Evolutionary conservation across 1,139 yeast genomes (phyloP).

Genomic region (Meyerozyma elateridarum): DNA sequence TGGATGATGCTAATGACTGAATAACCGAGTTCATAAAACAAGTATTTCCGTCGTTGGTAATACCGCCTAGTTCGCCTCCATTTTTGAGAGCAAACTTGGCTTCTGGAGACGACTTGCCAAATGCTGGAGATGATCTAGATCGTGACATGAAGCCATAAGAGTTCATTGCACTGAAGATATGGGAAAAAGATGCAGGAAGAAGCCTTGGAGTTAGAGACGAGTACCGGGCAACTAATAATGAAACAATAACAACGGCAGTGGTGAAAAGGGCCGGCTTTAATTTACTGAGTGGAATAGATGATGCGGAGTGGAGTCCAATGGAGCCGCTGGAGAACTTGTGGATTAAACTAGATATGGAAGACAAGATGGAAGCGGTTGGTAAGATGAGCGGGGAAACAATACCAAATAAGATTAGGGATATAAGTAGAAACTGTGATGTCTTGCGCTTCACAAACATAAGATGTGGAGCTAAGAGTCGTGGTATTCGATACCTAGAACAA

Average conservation of each 20-base stretch:
- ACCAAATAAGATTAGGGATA: no score
- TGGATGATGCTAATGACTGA: constrained; percentile 77
- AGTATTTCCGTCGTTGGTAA: constrained; percentile 85
- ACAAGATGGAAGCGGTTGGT: no score
- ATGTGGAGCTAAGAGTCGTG: no score
- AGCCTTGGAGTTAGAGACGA: constrained; percentile 2
- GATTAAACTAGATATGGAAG: no score
- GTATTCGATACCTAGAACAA: no score
- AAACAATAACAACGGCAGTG: constrained; percentile 5
- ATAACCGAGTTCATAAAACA: constrained; percentile 91
- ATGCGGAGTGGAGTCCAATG: no score
- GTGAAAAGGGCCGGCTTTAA: no score
- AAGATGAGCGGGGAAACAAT: no score
- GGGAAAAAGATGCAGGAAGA: background rate
- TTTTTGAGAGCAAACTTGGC: constrained; percentile 38
- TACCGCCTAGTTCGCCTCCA: constrained; percentile 81
- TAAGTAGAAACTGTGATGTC: no score
- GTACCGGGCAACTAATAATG: constrained; percentile 3
- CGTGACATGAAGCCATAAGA: constrained; percentile 4
- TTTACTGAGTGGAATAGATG: no score
- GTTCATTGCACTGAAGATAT: constrained; percentile 5
- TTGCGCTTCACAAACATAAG: no score
- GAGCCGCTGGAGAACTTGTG: no score
- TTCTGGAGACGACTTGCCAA: constrained; percentile 14
- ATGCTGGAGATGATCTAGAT: constrained; percentile 3